These are phyloP conservation scores for Cytospora paraplurivora DNA, from an alignment of 2,329 filamentous ascomycete genomes.

Conservation along the genomic window DNA sequence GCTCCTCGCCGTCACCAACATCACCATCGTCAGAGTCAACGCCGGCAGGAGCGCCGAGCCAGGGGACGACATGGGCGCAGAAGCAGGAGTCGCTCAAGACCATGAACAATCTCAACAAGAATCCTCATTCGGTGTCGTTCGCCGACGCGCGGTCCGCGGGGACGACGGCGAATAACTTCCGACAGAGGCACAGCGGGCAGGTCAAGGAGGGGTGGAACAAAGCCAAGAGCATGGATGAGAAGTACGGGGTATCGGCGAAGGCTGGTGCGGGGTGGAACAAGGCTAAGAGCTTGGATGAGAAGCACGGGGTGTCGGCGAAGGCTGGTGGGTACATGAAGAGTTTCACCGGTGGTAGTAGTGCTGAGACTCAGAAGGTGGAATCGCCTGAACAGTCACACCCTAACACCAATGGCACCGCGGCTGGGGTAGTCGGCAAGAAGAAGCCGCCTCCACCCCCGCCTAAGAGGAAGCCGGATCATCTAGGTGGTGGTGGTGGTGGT, in stretches of 20 bases:
- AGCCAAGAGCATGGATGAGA: constrained; percentile 61
- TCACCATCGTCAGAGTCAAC: constrained; percentile 36
- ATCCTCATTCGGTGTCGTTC: constrained; percentile 63
- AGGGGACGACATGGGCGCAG: constrained; percentile 65
- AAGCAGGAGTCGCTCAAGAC: constrained; percentile 66
- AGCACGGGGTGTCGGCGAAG: constrained; percentile 56
- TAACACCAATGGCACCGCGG: constrained; percentile 26
- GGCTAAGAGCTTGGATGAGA: constrained; percentile 61
- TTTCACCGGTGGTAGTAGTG: constrained; percentile 3
- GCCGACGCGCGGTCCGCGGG: constrained; percentile 61
- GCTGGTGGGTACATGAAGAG: constrained; percentile 35
- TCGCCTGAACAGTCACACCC: constrained; percentile 19
- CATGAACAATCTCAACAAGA: constrained; percentile 58
- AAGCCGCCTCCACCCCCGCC: constrained; percentile 52
- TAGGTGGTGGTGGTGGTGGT: constrained; percentile 15
- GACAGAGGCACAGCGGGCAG: constrained; percentile 69
- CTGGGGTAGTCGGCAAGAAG: constrained; percentile 52
- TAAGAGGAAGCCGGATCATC: constrained; percentile 51
- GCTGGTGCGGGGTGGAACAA: constrained; percentile 57
- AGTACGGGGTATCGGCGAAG: constrained; percentile 56
- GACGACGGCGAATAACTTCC: constrained; percentile 67
- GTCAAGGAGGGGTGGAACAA: constrained; percentile 61
- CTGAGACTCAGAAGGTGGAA: background rate
- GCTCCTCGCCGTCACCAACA: constrained; percentile 31
- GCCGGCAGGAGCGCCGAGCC: constrained; percentile 37